Base-by-base conservation (phyloP, 257 asterid species). In the Scutellaria galericulata region DNA sequence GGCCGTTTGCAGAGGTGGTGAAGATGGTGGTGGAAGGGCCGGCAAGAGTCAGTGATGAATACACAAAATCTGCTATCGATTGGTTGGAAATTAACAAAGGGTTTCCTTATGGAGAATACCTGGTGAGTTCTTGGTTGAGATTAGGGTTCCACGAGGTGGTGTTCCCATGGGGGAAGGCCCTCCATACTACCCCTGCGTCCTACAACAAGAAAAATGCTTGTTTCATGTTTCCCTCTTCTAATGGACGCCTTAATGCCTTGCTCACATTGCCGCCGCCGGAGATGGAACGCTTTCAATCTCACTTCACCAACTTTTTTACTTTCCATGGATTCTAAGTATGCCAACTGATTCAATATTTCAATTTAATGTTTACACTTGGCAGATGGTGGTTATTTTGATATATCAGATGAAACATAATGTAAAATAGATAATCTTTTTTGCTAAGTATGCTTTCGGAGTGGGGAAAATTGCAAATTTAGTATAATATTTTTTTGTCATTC, bases 111-210 rank as follows among this genome's bases (percentile, higher is more conserved):
- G 98, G 98, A 0, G 98, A 92, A 18, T 88, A 86, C 24, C 75
- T 90, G 77, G 70, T 92, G 48, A 89, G 90, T 8, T 89, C 98
- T 0, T 89, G 90, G 98, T 57, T 93, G 87, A 76, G 83, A 20
- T 66, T 92, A 66, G 89, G 96, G 53, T 88, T 90, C 47, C 79
- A 86, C 5, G 77, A 82, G 10, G 83, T 82, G 75, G 88, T 42
- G 61, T 89, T 73, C 51, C 96, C 98, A 2, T 89, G 98, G 98
- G 97, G 96, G 0, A 88, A 84, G 71, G 85, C 92, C 1, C 60
- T 69, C 64, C 86, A 85, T 46, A 68, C 89, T 37, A 85, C 96
- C 9, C 96, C 97, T 0, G 82, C 89, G 63, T 85, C 78, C 53
- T 76, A 58, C 53, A 83, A 76, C 44, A 53, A 75, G 27, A 79